These are phyloP conservation scores for Saccharomycopsis schoenii DNA, from an alignment of 805 yeast genomes.

Conservation along the genomic window DNA sequence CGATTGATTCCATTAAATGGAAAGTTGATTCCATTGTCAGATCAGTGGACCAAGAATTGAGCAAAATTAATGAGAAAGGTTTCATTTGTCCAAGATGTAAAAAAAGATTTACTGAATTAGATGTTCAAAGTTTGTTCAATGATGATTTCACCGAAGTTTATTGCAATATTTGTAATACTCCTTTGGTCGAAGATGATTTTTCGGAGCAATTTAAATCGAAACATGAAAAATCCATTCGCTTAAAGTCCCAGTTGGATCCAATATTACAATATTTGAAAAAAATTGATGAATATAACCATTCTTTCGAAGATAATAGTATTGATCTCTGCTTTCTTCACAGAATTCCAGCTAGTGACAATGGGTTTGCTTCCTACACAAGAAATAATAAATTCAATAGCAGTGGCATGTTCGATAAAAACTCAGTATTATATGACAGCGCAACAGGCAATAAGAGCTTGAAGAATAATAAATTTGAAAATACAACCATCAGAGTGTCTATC, in stretches of 20 bases:
- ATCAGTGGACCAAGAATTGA: conserved; percentile 68
- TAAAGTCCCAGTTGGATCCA: conserved; percentile 87
- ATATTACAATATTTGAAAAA: conserved; percentile 73
- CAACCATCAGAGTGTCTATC: conserved; percentile 83
- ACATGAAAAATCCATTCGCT: conserved; percentile 69
- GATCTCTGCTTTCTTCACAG: conserved; percentile 75
- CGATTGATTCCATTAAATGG: conserved; percentile 95
- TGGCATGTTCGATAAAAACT: conserved; percentile 32
- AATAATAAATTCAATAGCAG: conserved; percentile 28
- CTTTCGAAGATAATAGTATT: conserved; percentile 80
- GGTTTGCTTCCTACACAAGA: conserved; percentile 59
- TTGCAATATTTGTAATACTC: conserved; percentile 72
- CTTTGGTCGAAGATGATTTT: conserved; percentile 76
- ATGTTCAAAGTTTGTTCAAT: conserved; percentile 73
- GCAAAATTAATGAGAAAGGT: conserved; percentile 87
- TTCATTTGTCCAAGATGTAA: conserved; percentile 83
- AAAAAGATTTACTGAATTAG: conserved; percentile 72
- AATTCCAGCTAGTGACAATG: conserved; percentile 71
- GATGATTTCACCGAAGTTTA: conserved; percentile 73
- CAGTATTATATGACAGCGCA: conserved; percentile 22
- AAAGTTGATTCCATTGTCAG: conserved; percentile 82
- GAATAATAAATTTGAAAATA: conserved; percentile 23
- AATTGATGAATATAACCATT: conserved; percentile 53
- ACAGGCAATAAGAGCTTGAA: conserved; percentile 28
- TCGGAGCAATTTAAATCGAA: conserved; percentile 71